These are phyloP conservation scores for Plasmodium cynomolgi DNA, from an alignment of 169 alveolate species.

Conservation along the genomic window DNA sequence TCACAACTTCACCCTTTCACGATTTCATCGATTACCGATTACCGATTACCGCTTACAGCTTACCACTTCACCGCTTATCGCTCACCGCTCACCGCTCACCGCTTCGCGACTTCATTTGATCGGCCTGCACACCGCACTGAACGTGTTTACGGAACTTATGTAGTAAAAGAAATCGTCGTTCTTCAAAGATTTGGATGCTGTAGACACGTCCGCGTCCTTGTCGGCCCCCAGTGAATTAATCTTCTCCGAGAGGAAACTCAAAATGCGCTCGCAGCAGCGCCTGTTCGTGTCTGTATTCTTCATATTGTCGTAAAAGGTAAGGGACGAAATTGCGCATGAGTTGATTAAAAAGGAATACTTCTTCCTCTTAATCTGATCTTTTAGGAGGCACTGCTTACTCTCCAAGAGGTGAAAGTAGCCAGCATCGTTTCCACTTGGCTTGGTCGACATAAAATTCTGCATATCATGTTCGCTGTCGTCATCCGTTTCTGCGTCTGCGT, in stretches of 20 bases:
- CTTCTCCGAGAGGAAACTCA: slow-evolving; percentile 23
- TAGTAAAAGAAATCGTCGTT: slow-evolving; percentile 45
- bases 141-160: slow-evolving; percentile 36
- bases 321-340: slow-evolving; percentile 31
- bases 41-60: no score
- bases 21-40: not conserved
- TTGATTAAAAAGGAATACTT: slow-evolving; percentile 38
- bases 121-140: slow-evolving; percentile 40
- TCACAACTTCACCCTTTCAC: not conserved
- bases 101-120: slow-evolving; percentile 16
- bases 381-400: slow-evolving; percentile 5
- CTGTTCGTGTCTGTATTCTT: slow-evolving; percentile 51
- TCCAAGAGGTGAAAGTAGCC: slow-evolving; percentile 49
- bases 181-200: slow-evolving; percentile 50
- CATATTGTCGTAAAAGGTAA: slow-evolving; percentile 66
- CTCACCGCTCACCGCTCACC: no score
- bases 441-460: not conserved
- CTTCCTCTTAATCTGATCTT: not conserved
- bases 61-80: not conserved
- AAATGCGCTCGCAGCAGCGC: slow-evolving; percentile 50
- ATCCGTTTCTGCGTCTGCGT: not conserved
- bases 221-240: slow-evolving; percentile 24
- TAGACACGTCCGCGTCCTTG: slow-evolving; percentile 50
- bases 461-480: not conserved
- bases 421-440: not conserved